Conservation (phyloP, 176 grass and related monocot genomes). For the Tillandsia leiboldiana region DNA sequence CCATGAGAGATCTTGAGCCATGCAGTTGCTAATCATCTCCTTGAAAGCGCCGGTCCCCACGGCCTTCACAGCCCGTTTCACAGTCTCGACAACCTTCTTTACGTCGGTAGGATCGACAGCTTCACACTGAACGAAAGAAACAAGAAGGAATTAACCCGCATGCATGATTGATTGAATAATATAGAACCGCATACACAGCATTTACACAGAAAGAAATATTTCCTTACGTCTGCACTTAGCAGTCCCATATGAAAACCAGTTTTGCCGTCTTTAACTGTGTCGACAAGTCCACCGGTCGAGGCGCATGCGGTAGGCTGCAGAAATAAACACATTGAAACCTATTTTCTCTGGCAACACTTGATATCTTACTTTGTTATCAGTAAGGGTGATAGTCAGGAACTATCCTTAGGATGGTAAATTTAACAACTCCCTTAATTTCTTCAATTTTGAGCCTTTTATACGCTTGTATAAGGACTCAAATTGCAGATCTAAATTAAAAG, state of each 20-base stretch:
- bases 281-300: conserved; percentile 78
- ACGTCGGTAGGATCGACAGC: conserved; percentile 48
- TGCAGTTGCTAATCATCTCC: conserved; percentile 86
- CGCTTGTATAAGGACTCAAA: no score
- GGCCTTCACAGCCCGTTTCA: conserved; percentile 53
- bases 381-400: no score
- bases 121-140: conserved; percentile 37
- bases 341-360: background rate
- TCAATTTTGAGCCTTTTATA: no score
- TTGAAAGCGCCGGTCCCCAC: conserved; percentile 46
- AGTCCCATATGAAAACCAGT: conserved; percentile 91
- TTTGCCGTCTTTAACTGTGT: conserved; percentile 75
- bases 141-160: background rate
- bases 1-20: conserved; percentile 88
- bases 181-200: background rate
- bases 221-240: conserved; percentile 55
- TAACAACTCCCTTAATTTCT: no score
- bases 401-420: no score
- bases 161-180: background rate
- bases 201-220: background rate
- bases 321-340: background rate
- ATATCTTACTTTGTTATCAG: no score
- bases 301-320: conserved; percentile 49
- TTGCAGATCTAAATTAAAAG: no score
- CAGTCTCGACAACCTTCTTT: conserved; percentile 45